These are phyloP conservation scores for Fremontodendron californicum DNA, from an alignment of 345 rosid genomes.

Conservation along the genomic window DNA sequence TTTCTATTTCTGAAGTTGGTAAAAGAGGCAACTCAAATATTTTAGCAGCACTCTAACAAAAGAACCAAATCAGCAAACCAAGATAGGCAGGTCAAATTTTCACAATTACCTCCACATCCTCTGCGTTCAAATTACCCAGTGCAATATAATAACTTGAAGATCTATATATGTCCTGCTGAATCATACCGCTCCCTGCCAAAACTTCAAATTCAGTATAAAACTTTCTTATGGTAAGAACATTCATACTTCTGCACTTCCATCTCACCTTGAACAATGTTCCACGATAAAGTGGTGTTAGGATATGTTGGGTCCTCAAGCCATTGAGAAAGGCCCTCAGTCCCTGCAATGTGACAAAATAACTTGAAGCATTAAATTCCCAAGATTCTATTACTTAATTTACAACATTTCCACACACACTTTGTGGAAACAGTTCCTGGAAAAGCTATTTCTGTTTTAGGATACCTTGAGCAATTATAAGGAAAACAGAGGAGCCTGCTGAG, in stretches of 20 bases:
- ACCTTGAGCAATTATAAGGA: slow-evolving; percentile 89
- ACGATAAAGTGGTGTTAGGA: slow-evolving; percentile 76
- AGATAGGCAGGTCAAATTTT: neutral
- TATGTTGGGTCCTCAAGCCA: slow-evolving; percentile 86
- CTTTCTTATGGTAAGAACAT: slow-evolving; percentile 7
- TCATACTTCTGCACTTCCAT: slow-evolving; percentile 8
- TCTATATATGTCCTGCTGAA: slow-evolving; percentile 52
- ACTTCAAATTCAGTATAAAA: slow-evolving; percentile 14
- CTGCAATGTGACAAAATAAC: slow-evolving; percentile 35
- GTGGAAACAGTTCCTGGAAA: neutral
- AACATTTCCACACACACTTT: neutral
- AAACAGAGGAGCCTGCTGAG: slow-evolving; percentile 52
- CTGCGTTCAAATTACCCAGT: slow-evolving; percentile 72
- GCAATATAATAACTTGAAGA: slow-evolving; percentile 81
- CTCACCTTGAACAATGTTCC: slow-evolving; percentile 78
- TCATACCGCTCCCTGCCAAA: slow-evolving; percentile 57
- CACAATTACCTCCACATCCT: slow-evolving; percentile 60
- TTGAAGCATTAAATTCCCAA: neutral
- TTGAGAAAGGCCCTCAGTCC: slow-evolving; percentile 70
- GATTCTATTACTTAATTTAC: neutral
- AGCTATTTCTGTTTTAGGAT: neutral
- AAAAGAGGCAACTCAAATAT: neutral
- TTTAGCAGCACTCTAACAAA: neutral
- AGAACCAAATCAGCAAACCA: slow-evolving; percentile 6
- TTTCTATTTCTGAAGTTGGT: neutral